Conservation (phyloP, 2,329 filamentous ascomycete species). For the Diaporthe destruens region DNA sequence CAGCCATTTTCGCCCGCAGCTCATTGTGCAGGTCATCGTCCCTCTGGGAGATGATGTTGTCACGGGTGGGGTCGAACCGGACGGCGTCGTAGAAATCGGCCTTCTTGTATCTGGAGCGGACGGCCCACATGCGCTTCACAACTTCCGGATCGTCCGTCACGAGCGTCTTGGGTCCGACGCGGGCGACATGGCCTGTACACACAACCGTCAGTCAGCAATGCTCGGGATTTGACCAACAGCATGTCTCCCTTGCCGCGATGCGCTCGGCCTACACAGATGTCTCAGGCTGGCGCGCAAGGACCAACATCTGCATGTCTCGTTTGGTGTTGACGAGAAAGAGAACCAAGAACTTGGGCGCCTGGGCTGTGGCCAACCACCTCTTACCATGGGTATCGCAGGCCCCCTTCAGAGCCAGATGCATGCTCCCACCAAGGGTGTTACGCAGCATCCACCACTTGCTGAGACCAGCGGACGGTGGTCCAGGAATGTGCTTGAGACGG, state of each 20-base stretch:
- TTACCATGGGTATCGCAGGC: slow-evolving; percentile 47
- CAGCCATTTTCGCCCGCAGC: slow-evolving; percentile 59
- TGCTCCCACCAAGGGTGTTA: slow-evolving; percentile 46
- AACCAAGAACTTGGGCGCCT: slow-evolving; percentile 29
- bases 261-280: slow-evolving; percentile 29
- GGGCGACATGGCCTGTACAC: slow-evolving; percentile 44
- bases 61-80: slow-evolving; percentile 52
- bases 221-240: not conserved
- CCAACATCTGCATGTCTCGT: slow-evolving; percentile 40
- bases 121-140: slow-evolving; percentile 50
- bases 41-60: slow-evolving; percentile 53
- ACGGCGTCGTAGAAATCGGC: slow-evolving; percentile 54
- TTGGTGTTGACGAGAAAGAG: slow-evolving; percentile 36
- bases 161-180: slow-evolving; percentile 48
- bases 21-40: slow-evolving; percentile 52
- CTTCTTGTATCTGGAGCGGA: slow-evolving; percentile 54
- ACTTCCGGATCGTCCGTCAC: slow-evolving; percentile 47
- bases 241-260: not conserved
- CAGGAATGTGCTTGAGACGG: slow-evolving; percentile 47
- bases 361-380: slow-evolving; percentile 25
- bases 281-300: slow-evolving; percentile 36
- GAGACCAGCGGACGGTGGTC: slow-evolving; percentile 45
- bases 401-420: slow-evolving; percentile 47
- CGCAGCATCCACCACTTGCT: slow-evolving; percentile 50
- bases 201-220: slow-evolving; percentile 9